Conservation (phyloP, 2,329 filamentous ascomycete species). For the Beauveria bassiana region DNA sequence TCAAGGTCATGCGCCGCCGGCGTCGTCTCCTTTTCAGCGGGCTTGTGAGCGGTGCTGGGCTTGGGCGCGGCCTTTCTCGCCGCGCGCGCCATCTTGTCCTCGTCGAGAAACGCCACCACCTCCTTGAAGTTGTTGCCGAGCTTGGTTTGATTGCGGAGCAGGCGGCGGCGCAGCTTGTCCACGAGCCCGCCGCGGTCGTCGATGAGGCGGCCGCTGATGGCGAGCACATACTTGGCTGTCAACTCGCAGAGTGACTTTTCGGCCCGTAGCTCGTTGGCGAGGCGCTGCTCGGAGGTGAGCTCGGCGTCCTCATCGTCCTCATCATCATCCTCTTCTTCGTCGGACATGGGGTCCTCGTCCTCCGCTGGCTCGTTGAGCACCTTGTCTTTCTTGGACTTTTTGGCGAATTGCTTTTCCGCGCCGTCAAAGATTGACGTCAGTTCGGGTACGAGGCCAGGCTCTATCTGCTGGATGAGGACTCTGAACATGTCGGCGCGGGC, state of each 20-base stretch:
- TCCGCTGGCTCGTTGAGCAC: constrained; percentile 57
- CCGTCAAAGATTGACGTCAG: constrained; percentile 71
- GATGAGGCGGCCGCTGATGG: constrained; percentile 66
- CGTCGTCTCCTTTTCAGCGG: constrained; percentile 26
- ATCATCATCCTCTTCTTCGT: constrained; percentile 48
- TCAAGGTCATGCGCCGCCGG: constrained; percentile 19
- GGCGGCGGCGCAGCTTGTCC: constrained; percentile 59
- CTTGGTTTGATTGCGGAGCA: constrained; percentile 71
- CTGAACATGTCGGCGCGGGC: constrained; percentile 25
- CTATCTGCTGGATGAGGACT: constrained; percentile 59
- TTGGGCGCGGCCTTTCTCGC: constrained; percentile 30
- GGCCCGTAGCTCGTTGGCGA: constrained; percentile 61
- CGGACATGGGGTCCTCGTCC: constrained; percentile 65
- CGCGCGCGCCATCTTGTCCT: constrained; percentile 45
- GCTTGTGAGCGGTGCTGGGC: constrained; percentile 15
- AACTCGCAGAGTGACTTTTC: constrained; percentile 84
- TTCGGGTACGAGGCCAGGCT: constrained; percentile 53
- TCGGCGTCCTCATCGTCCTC: constrained; percentile 49
- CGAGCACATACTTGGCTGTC: constrained; percentile 75
- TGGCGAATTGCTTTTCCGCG: constrained; percentile 71
- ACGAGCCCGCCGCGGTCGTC: constrained; percentile 54
- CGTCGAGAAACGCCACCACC: constrained; percentile 72
- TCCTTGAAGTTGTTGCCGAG: constrained; percentile 83
- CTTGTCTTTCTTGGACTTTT: constrained; percentile 49
- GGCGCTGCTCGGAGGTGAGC: constrained; percentile 48